Conservation (phyloP, 805 yeast genomes). For the Kregervanrija fluxuum region DNA sequence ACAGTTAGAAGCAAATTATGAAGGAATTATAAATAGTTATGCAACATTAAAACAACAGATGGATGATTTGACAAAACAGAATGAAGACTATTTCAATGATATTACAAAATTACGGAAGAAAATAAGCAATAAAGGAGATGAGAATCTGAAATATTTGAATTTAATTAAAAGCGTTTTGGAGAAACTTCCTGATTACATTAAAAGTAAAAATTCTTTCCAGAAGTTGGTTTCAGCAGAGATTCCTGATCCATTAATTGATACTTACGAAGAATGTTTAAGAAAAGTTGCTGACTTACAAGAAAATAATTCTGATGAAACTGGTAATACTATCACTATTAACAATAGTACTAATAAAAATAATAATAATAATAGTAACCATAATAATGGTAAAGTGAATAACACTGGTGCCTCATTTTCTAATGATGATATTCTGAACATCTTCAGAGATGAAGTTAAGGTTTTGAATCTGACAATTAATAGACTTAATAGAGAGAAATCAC, state of each 20-base stretch:
- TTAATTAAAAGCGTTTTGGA: conserved; percentile 6
- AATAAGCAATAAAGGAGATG: conserved; percentile 3
- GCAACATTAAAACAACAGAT: conserved; percentile 3
- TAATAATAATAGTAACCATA: too few species aligned
- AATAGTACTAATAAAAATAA: too few species aligned
- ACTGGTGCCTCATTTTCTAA: conserved; percentile 17
- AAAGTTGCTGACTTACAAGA: conserved; percentile 1
- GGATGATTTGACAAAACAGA: conserved; percentile 9
- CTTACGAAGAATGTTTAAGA: conserved; percentile 4
- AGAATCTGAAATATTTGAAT: background rate
- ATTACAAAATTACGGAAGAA: conserved; percentile 6
- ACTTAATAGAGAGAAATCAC: conserved; percentile 15
- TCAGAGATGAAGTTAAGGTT: conserved; percentile 23
- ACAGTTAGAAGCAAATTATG: conserved; percentile 6
- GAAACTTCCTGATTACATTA: conserved; percentile 9
- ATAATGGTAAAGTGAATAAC: background rate
- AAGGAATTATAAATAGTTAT: conserved; percentile 5
- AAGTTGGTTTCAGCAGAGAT: conserved; percentile 1
- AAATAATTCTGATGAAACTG: background rate
- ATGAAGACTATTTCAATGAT: conserved; percentile 6
- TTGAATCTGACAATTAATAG: conserved; percentile 17
- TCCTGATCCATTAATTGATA: conserved; percentile 3
- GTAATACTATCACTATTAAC: background rate
- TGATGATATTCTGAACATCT: conserved; percentile 22
- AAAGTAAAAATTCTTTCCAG: conserved; percentile 3